A percentile compares a stretch with the other conserved stretches of the same genome.
phyloP scores from a whole-genome alignment of 768 basidiomycete genomes.

The Mycena floridula region DNA sequence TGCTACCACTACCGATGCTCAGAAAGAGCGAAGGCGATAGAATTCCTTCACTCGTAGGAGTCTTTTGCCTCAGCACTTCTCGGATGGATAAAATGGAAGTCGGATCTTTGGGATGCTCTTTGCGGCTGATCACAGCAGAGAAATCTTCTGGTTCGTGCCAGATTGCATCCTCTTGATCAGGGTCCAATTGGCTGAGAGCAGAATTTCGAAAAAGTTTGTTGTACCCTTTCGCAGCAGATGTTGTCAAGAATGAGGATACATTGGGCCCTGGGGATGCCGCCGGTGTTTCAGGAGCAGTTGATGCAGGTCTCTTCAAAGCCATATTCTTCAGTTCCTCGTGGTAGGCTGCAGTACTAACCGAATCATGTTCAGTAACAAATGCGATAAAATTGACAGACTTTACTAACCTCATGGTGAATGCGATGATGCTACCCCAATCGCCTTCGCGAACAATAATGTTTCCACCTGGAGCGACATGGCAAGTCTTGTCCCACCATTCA shows the following conservation, averaged over 20 bases:
- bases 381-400: slow-evolving; percentile 8
- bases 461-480: slow-evolving; percentile 61
- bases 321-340: slow-evolving; percentile 38
- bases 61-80: slow-evolving; percentile 55
- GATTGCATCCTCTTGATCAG: slow-evolving; percentile 49
- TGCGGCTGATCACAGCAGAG: slow-evolving; percentile 54
- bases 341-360: slow-evolving; percentile 54
- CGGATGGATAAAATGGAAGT: slow-evolving; percentile 52
- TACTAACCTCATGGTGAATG: slow-evolving; percentile 72
- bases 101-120: slow-evolving; percentile 57
- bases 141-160: slow-evolving; percentile 60
- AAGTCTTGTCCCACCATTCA: slow-evolving; percentile 57
- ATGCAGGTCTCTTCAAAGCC: slow-evolving; percentile 21
- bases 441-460: slow-evolving; percentile 62
- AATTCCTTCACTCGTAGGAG: slow-evolving; percentile 15
- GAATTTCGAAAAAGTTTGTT: slow-evolving; percentile 44
- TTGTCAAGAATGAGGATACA: slow-evolving; percentile 44
- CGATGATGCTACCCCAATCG: slow-evolving; percentile 77
- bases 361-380: slow-evolving; percentile 2
- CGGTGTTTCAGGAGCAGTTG: slow-evolving; percentile 14
- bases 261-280: slow-evolving; percentile 17
- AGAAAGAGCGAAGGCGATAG: slow-evolving; percentile 9
- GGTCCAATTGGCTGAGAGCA: slow-evolving; percentile 40
- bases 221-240: slow-evolving; percentile 34
- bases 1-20: no score